Percentiles rank a stretch among this genome's conserved stretches.
phyloP scores from a whole-genome alignment of 83 land plant species.

The Thuja plicata region DNA sequence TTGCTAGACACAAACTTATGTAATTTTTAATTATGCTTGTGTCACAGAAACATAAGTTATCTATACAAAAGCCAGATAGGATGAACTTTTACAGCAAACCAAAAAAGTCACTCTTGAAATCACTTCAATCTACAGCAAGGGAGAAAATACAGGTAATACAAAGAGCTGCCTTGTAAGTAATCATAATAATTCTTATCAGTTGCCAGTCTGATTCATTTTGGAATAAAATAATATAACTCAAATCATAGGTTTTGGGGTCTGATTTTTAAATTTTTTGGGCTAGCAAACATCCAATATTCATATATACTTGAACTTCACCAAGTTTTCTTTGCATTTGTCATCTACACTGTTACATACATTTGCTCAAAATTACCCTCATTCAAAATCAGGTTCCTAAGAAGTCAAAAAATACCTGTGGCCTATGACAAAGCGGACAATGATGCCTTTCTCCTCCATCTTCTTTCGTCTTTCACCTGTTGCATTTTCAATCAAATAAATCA shows the following conservation, averaged over 20 bases:
- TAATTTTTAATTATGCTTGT: no score
- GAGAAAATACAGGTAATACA: not conserved
- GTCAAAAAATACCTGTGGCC: conserved; percentile 51
- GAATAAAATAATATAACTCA: no score
- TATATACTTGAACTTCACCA: not conserved
- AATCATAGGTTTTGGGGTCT: not conserved
- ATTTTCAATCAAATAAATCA: conserved; percentile 11
- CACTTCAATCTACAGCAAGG: not conserved
- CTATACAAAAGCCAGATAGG: not conserved
- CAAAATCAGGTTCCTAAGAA: not conserved
- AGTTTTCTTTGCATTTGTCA: not conserved
- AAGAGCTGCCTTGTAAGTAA: not conserved
- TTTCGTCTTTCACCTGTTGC: conserved; percentile 56
- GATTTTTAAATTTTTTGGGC: not conserved
- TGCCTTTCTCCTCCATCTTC: conserved; percentile 68
- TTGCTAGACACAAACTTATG: not conserved
- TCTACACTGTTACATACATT: not conserved
- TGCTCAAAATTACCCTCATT: not conserved
- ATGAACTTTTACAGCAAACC: conserved; percentile 4
- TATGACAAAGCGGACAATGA: conserved; percentile 59
- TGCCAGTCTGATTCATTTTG: not conserved
- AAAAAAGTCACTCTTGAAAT: not conserved
- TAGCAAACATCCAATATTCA: not conserved
- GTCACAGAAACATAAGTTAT: not conserved
- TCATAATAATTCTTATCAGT: not conserved